Percentiles rank a stretch among this genome's conserved stretches.
phyloP scores from a whole-genome alignment of 768 basidiomycete genomes.

The Auricularia cornea region DNA sequence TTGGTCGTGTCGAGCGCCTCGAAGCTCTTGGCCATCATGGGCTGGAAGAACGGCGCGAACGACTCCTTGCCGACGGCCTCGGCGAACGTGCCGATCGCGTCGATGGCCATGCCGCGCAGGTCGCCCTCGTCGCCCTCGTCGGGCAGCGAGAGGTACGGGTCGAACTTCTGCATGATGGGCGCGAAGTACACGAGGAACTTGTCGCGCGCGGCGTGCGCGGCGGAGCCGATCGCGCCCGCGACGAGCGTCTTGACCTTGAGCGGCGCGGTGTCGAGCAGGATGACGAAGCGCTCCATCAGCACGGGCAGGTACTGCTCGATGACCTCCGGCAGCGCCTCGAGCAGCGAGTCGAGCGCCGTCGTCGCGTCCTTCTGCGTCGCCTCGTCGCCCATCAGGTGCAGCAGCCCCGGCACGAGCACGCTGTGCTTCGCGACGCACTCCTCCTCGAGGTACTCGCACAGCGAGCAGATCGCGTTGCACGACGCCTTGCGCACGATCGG shows the following conservation, averaged over 20 bases:
- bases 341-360: slow-evolving; percentile 90
- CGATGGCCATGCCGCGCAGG: slow-evolving; percentile 94
- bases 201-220: slow-evolving; percentile 89
- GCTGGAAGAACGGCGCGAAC: slow-evolving; percentile 93
- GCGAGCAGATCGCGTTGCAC: slow-evolving; percentile 91
- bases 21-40: slow-evolving; percentile 94
- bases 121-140: slow-evolving; percentile 90
- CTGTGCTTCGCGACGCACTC: slow-evolving; percentile 79
- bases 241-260: slow-evolving; percentile 85
- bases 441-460: slow-evolving; percentile 96
- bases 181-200: slow-evolving; percentile 92
- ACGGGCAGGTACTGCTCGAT: slow-evolving; percentile 86
- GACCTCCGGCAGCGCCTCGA: slow-evolving; percentile 86
- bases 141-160: slow-evolving; percentile 78
- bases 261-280: slow-evolving; percentile 81
- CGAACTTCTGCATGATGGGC: slow-evolving; percentile 79
- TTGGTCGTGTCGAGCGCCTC: slow-evolving; percentile 74
- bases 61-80: slow-evolving; percentile 92
- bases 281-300: slow-evolving; percentile 90
- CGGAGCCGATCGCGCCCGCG: slow-evolving; percentile 95
- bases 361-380: slow-evolving; percentile 89
- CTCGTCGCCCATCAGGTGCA: slow-evolving; percentile 81
- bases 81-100: slow-evolving; percentile 96
- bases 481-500: slow-evolving; percentile 86
- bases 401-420: slow-evolving; percentile 80